A percentile compares a stretch with the other conserved stretches of the same genome.
Evolutionary conservation across 495 filamentous ascomycete genomes (phyloP).

Genomic region (Jackrogersella minutella): DNA sequence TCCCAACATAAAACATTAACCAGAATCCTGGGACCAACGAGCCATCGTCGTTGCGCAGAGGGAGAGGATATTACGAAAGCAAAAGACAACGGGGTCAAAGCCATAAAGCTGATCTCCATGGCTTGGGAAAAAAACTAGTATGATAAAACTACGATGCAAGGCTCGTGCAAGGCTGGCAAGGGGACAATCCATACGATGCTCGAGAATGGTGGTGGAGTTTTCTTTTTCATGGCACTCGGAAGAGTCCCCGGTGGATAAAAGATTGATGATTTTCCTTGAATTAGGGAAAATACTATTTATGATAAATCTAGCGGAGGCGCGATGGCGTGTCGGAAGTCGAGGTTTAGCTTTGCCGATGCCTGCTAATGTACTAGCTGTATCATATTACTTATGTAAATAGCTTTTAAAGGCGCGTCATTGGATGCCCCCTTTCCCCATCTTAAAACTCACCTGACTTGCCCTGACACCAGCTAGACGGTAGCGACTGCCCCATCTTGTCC

Average conservation of each 20-base stretch:
- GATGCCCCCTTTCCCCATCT: constrained; percentile 16
- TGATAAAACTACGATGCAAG: constrained; percentile 5
- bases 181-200: background rate
- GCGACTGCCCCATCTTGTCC: constrained; percentile 11
- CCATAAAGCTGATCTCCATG: background rate
- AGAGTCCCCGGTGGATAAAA: constrained; percentile 19
- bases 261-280: background rate
- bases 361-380: constrained; percentile 11
- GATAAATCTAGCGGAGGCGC: background rate
- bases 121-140: background rate
- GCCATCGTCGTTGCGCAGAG: background rate
- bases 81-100: constrained; percentile 4
- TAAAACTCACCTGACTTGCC: constrained; percentile 36
- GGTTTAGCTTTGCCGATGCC: constrained; percentile 1
- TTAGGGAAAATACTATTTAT: background rate
- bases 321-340: constrained; percentile 1
- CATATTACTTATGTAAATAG: constrained; percentile 23
- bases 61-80: constrained; percentile 8
- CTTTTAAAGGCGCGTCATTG: constrained; percentile 15
- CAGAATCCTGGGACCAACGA: constrained; percentile 12
- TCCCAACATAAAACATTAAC: constrained; percentile 12
- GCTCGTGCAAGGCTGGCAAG: background rate
- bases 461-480: constrained; percentile 36
- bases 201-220: constrained; percentile 32
- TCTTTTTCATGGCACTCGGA: constrained; percentile 12